A percentile compares a stretch with the other conserved stretches of the same genome.
Conservation (phyloP, 345 rosid genomes). For the Eucalyptus cloeziana region DNA sequence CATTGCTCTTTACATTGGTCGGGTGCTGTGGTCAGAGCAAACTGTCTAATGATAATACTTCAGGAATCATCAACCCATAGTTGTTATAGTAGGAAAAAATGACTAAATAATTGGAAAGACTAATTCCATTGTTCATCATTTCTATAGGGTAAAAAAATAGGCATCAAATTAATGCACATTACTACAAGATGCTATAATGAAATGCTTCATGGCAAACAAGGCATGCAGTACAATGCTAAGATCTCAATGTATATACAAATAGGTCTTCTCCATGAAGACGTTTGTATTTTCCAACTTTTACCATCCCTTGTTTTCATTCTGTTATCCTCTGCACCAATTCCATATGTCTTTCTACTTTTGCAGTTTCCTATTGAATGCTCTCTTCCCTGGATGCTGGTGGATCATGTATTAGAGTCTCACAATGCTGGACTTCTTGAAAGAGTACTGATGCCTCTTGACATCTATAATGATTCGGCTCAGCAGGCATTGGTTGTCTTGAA, state of each 20-base stretch:
- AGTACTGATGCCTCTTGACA: conserved; percentile 85
- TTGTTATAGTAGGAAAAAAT: neutral
- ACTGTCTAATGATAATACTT: neutral
- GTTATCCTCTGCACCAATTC: neutral
- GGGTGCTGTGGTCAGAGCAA: neutral
- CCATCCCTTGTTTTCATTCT: neutral
- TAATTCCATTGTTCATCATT: neutral
- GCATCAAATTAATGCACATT: neutral
- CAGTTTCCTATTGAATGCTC: conserved; percentile 99
- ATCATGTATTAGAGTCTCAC: conserved; percentile 72
- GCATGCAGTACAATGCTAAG: neutral
- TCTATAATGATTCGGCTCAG: conserved; percentile 98
- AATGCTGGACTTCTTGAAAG: conserved; percentile 89
- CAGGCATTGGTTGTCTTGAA: conserved; percentile 78
- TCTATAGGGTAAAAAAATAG: neutral
- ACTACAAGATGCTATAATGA: neutral
- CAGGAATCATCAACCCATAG: neutral
- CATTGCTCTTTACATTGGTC: neutral
- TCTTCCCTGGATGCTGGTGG: conserved; percentile 99
- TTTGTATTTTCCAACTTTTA: neutral
- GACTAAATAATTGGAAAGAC: neutral
- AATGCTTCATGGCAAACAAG: neutral
- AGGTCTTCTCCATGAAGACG: neutral
- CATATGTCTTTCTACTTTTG: neutral
- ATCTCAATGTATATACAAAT: neutral